phyloP scores from a whole-genome alignment of 78 protist genomes.

The Isochrysis galbana region DNA sequence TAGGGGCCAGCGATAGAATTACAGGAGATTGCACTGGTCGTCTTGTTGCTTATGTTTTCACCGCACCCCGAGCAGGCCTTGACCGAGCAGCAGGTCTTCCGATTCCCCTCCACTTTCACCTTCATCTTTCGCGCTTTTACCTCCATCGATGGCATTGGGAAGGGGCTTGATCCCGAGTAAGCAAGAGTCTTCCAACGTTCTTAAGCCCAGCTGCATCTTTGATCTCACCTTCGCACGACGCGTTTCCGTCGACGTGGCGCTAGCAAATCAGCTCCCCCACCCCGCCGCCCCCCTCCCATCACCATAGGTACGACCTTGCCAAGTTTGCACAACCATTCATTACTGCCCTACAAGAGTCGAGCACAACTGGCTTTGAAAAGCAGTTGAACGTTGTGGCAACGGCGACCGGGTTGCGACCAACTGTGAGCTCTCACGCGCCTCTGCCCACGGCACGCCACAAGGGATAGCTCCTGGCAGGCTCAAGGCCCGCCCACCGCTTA shows the following conservation, averaged over 20 bases:
- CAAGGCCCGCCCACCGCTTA: too few relatives aligned
- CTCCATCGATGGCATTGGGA: conserved; percentile 38
- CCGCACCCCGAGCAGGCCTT: too few relatives aligned
- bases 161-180: not conserved
- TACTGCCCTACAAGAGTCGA: not conserved
- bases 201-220: not conserved
- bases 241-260: too few relatives aligned
- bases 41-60: too few relatives aligned
- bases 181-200: too few relatives aligned
- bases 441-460: too few relatives aligned
- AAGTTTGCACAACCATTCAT: conserved; percentile 26
- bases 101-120: conserved; percentile 38
- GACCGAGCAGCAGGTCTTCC: not conserved
- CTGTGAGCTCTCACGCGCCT: too few relatives aligned
- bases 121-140: conserved; percentile 32
- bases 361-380: not conserved
- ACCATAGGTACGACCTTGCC: not conserved
- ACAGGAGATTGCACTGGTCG: too few relatives aligned
- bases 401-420: not conserved
- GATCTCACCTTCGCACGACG: not conserved
- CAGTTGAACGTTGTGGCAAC: not conserved
- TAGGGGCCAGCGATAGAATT: too few relatives aligned
- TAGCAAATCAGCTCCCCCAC: too few relatives aligned
- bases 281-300: too few relatives aligned
- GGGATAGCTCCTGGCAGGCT: too few relatives aligned